Evolutionary conservation across 169 alveolate species (phyloP).

Genomic region (Blepharisma undulans): DNA sequence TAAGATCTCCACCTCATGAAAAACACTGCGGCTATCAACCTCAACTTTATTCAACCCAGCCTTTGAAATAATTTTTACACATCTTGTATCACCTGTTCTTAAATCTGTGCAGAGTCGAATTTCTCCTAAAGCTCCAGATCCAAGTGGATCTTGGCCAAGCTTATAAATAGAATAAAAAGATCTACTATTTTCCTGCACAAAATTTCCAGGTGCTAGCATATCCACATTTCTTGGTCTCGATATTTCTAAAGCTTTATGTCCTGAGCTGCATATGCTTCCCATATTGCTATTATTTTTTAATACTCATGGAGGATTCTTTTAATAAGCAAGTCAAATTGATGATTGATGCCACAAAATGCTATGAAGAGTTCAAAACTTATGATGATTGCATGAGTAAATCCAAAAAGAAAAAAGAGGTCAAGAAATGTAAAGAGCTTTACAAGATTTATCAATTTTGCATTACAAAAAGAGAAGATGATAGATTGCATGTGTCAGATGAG

Average conservation of each 20-base stretch:
- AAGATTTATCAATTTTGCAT: constrained; percentile 31
- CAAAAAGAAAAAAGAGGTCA: background rate
- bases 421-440: constrained; percentile 6
- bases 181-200: background rate
- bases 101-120: background rate
- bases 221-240: background rate
- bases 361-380: background rate
- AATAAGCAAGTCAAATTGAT: background rate
- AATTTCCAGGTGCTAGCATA: background rate
- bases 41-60: constrained; percentile 9
- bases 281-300: no score
- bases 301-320: background rate
- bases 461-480: constrained; percentile 30
- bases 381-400: background rate
- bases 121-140: constrained; percentile 32
- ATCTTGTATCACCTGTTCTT: background rate
- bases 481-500: background rate
- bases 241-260: background rate
- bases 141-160: background rate
- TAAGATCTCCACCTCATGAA: constrained; percentile 57
- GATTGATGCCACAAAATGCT: background rate
- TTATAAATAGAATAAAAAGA: background rate
- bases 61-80: constrained; percentile 37
- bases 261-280: background rate
- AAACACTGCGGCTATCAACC: background rate